Conservation (phyloP, 208 protist species). For the Wallacemonas sp. region DNA sequence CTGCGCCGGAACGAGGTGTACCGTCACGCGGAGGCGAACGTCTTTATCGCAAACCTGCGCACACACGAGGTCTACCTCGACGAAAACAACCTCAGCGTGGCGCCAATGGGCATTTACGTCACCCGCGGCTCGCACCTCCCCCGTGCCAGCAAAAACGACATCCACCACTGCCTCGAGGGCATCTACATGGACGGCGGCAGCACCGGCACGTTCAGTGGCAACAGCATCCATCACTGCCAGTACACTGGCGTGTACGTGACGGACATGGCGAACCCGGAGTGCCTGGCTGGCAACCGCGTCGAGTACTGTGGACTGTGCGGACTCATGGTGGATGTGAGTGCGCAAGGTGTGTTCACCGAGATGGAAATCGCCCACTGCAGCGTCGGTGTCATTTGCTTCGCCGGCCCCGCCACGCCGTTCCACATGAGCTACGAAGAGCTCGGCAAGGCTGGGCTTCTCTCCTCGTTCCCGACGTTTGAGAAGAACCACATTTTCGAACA, state of each 20-base stretch:
- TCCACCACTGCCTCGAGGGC: conserved; percentile 78
- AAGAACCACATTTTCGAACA: conserved; percentile 78
- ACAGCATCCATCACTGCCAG: conserved; percentile 65
- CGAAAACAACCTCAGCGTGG: conserved; percentile 62
- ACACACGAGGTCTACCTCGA: conserved; percentile 29
- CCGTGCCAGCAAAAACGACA: conserved; percentile 49
- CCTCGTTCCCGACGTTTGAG: conserved; percentile 49
- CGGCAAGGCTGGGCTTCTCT: conserved; percentile 33
- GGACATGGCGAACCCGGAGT: conserved; percentile 48
- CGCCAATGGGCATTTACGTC: conserved; percentile 71
- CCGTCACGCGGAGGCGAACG: conserved; percentile 57
- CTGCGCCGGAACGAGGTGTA: conserved; percentile 58
- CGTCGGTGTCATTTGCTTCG: conserved; percentile 64
- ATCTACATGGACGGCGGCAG: conserved; percentile 52
- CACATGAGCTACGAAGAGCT: conserved; percentile 45
- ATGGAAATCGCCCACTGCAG: conserved; percentile 48
- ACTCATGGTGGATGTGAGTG: conserved; percentile 70
- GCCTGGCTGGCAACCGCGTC: conserved; percentile 54
- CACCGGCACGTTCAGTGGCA: conserved; percentile 51
- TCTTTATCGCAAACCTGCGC: conserved; percentile 41
- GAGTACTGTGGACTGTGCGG: conserved; percentile 64
- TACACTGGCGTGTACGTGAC: conserved; percentile 70
- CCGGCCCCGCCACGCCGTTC: conserved; percentile 47
- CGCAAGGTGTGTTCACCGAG: conserved; percentile 33
- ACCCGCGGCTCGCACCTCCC: conserved; percentile 41